Conservation (phyloP, 345 rosid species). For the Eucalyptus leucophloia region DNA sequence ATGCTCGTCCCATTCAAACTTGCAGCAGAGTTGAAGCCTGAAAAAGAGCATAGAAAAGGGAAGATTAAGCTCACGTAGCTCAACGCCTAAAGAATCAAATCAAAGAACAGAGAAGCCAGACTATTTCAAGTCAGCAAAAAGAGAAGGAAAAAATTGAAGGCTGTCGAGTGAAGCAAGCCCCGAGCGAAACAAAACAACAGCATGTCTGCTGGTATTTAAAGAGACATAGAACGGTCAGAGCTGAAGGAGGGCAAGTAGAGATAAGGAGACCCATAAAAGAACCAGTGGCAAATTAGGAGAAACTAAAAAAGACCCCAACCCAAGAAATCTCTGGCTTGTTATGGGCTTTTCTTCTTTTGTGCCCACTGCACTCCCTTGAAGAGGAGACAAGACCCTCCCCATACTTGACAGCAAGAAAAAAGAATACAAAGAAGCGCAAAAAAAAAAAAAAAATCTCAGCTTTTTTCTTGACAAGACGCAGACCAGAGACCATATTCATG, state of each 20-base stretch:
- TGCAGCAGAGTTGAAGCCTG: constrained; percentile 21
- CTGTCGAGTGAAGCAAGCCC: not conserved
- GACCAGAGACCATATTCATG: not conserved
- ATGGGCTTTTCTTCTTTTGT: not conserved
- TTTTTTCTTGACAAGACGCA: not conserved
- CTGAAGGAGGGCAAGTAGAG: not conserved
- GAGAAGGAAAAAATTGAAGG: not conserved
- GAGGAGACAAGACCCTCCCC: not conserved
- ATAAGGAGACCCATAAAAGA: not conserved
- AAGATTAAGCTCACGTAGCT: not conserved
- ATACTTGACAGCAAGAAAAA: not conserved
- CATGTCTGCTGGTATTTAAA: not conserved
- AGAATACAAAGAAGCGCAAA: not conserved
- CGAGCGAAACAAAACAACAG: not conserved
- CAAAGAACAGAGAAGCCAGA: not conserved
- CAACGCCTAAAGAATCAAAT: not conserved
- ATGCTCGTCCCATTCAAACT: constrained; percentile 16
- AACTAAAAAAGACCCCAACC: not conserved
- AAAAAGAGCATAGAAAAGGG: not conserved
- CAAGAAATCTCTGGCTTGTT: not conserved
- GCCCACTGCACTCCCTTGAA: not conserved
- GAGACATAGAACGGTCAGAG: not conserved
- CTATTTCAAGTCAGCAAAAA: not conserved
- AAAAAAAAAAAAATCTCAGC: not conserved
- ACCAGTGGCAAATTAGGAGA: not conserved